A percentile compares a stretch with the other conserved stretches of the same genome.
These are phyloP conservation scores for Chaetomiaceae sp. DNA, from an alignment of 2,329 filamentous ascomycete genomes.

Conservation along the genomic window DNA sequence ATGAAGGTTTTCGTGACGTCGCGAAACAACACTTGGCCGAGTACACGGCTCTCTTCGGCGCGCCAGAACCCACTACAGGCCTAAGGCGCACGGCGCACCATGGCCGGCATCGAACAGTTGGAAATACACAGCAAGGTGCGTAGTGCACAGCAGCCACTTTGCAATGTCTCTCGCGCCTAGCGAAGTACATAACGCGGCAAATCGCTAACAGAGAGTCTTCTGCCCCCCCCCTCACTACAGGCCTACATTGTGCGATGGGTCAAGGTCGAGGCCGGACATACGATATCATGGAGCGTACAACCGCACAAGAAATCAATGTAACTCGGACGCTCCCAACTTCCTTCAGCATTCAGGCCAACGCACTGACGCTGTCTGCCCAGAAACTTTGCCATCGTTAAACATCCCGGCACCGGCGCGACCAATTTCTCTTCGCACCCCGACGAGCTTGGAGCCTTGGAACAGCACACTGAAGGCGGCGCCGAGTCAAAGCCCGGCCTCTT, in stretches of 20 bases:
- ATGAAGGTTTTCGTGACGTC: constrained; percentile 11
- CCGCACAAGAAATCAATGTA: constrained; percentile 96
- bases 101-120: constrained; percentile 94
- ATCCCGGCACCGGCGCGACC: constrained; percentile 68
- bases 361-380: constrained; percentile 35
- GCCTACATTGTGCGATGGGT: constrained; percentile 99
- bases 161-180: no score
- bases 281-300: constrained; percentile 95
- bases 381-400: constrained; percentile 97
- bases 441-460: constrained; percentile 42
- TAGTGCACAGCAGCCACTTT: no score
- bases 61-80: neutral
- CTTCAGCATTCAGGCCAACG: neutral
- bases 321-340: constrained; percentile 23
- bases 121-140: constrained; percentile 95
- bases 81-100: constrained; percentile 34
- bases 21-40: neutral
- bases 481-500: constrained; percentile 46
- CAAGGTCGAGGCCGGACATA: constrained; percentile 81
- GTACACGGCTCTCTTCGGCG: neutral
- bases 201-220: neutral
- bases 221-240: constrained; percentile 42
- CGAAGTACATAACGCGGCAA: no score
- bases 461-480: constrained; percentile 35
- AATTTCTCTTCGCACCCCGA: constrained; percentile 42